Conservation (phyloP, 306 rosid species). For the Oemleria cerasiformis region DNA sequence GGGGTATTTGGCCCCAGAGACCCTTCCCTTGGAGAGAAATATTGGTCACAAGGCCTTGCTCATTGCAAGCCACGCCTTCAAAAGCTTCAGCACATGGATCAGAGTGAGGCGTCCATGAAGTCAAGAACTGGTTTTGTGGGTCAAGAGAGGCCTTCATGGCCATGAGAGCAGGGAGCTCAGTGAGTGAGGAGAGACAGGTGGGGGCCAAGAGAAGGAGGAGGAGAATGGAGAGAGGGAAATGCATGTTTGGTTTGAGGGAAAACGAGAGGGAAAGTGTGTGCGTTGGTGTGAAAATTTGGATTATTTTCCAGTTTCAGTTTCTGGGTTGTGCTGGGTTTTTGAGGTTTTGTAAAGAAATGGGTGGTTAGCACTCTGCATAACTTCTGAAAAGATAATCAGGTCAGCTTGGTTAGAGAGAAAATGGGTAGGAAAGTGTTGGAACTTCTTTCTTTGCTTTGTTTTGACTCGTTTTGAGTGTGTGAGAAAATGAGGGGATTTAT, state of each 20-base stretch:
- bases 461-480: slow-evolving; percentile 1
- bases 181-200: slow-evolving; percentile 23
- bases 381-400: not conserved
- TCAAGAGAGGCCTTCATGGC: slow-evolving; percentile 45
- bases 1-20: slow-evolving; percentile 38
- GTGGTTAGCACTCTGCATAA: slow-evolving; percentile 1
- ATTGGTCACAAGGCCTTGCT: slow-evolving; percentile 39
- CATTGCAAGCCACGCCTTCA: slow-evolving; percentile 58
- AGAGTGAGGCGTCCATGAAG: slow-evolving; percentile 35
- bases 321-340: slow-evolving; percentile 7
- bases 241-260: slow-evolving; percentile 38
- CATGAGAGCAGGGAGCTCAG: slow-evolving; percentile 40
- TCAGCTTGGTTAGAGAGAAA: slow-evolving; percentile 16
- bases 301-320: not conserved
- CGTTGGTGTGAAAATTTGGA: not conserved
- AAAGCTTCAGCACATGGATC: slow-evolving; percentile 44
- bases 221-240: slow-evolving; percentile 5
- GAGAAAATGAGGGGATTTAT: slow-evolving; percentile 13
- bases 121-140: slow-evolving; percentile 39
- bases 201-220: slow-evolving; percentile 22
- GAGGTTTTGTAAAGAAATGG: not conserved
- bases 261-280: not conserved
- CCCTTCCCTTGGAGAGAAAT: slow-evolving; percentile 56
- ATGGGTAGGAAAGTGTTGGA: not conserved
- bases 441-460: not conserved